A percentile compares a stretch with the other conserved stretches of the same genome.
Evolutionary conservation across 2,329 filamentous ascomycete genomes (phyloP).

Genomic region (Pseudonectria foliicola): DNA sequence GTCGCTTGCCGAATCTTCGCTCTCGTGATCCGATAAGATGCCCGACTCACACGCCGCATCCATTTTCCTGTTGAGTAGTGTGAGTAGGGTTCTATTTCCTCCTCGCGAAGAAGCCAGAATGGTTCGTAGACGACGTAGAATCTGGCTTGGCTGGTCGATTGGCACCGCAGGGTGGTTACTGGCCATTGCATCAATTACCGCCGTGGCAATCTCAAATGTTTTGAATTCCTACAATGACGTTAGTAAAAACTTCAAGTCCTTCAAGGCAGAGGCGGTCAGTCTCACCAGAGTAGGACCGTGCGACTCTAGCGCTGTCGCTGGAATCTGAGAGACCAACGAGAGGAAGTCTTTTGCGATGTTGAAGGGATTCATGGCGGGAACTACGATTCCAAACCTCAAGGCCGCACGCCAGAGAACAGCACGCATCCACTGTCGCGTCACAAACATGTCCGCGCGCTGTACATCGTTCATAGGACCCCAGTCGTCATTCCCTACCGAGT

Average conservation of each 20-base stretch:
- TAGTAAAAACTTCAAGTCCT: background rate
- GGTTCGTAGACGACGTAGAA: slow-evolving; percentile 31
- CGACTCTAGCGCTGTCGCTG: slow-evolving; percentile 39
- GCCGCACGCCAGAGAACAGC: slow-evolving; percentile 40
- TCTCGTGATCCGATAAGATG: slow-evolving; percentile 6
- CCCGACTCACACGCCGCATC: slow-evolving; percentile 15
- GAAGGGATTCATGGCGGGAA: slow-evolving; percentile 29
- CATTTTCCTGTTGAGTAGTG: slow-evolving; percentile 26
- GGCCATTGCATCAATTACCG: slow-evolving; percentile 34
- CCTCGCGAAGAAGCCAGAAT: slow-evolving; percentile 36
- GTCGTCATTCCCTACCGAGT: slow-evolving; percentile 31
- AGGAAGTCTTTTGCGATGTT: slow-evolving; percentile 40
- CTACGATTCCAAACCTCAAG: slow-evolving; percentile 25
- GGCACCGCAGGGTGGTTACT: slow-evolving; percentile 15
- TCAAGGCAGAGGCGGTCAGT: fast-evolving
- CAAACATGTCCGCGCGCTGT: slow-evolving; percentile 41
- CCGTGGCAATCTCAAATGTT: slow-evolving; percentile 39
- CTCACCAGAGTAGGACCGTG: slow-evolving; percentile 39
- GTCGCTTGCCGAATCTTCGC: slow-evolving; percentile 3
- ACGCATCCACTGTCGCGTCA: slow-evolving; percentile 45
- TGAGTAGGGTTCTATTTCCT: slow-evolving; percentile 33
- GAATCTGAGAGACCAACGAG: slow-evolving; percentile 34
- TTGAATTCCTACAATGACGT: slow-evolving; percentile 30
- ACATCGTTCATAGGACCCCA: slow-evolving; percentile 35
- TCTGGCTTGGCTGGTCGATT: slow-evolving; percentile 24